Evolutionary conservation across 768 basidiomycete species (phyloP), one percentile per base, ranked within the genome.

Genomic region (Clathrus columnatus): DNA sequence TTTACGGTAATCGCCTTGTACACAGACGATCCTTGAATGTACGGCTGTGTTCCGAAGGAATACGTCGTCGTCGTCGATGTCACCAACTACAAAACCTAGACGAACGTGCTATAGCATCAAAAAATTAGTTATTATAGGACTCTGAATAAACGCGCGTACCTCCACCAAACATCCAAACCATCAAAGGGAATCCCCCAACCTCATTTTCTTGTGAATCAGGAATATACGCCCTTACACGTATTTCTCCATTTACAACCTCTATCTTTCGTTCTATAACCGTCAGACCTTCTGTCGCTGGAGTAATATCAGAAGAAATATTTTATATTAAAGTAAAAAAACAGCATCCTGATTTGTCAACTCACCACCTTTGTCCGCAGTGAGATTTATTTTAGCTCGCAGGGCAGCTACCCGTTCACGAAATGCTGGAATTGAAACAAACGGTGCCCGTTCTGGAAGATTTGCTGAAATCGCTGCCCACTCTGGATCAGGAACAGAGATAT

Each of bases 1-100:
- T 4, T 64, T 57, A 42, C 66, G 61, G 28, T 41, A 50, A 14
- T 6, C 11, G 14, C 48, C n/a, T 2, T 21, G 62, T 18, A 66
- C 61, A 11, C 60, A 58, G 11, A 56, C 55, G 16, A 65, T 41
- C n/a, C 46, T 47, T 11, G 21, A 47, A 7, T 47, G 11, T 11
- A 47, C 2, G 6, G 46, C 46, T 28, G 20, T 3, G 16, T 47
- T 28, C 10, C 46, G 18, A 14, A 14, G 26, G 4, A 47, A 8
- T 23, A 18, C 11, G 4, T 47, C 46, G 46, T 47, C 46, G 46
- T 28, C 2, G 11, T 47, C 46, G 3, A 47, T 23, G 10, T 3
- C 20, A 14, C 46, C 46, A 16, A 28, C 14, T 20, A 23, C 21
- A 18, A 47, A 47, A 23, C 46, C 46, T 47, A 20, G 17, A 28